Evolutionary conservation across 768 basidiomycete species (phyloP), one percentile per base, ranked within the genome.

Genomic region (Amanita phalloides): DNA sequence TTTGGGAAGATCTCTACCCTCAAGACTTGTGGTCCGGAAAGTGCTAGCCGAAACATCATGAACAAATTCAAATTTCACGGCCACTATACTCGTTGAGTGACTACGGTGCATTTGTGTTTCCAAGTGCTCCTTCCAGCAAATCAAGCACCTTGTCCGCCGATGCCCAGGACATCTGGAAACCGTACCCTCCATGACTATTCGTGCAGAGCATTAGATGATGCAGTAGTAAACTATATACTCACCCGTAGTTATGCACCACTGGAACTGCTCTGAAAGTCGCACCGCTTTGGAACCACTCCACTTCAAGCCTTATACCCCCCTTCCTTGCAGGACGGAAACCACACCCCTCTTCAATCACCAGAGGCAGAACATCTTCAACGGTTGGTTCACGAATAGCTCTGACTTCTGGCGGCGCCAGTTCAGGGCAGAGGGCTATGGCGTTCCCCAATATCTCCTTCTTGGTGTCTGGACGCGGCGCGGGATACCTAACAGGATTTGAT

Each of bases 251-350:
- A 57, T 79, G 71, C 0, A 84, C 70, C 23, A 83, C 61, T 0
- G 79, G 79, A 13, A 79, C 64, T 51, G 58, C 66, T 17, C 50
- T 55, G 17, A 59, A 48, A 14, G 56, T 54, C 37, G 56, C 47
- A 13, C 30, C 25, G 5, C 66, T 42, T 6, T 41, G 63, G 32
- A 72, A 51, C 62, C 59, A 68, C 17, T 75, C 76, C 0, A 64
- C 62, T 33, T 77, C 81, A 2, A 84, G 60, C 36, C 81, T 65
- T 21, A 85, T 70, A 0, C 86, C 86, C n/a, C 80, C 83, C 37
- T 77, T 79, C 50, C 88, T 68, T 1, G 65, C 76, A 0, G 87
- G 88, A 3, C 86, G 71, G 44, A 90, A 64, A 2, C 88, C 88
- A 51, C 71, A 72, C 2, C 78, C 77, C 53, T 76, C 72, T 33